phyloP scores from a whole-genome alignment of 257 asterid genomes.

The Coffea canephora region DNA sequence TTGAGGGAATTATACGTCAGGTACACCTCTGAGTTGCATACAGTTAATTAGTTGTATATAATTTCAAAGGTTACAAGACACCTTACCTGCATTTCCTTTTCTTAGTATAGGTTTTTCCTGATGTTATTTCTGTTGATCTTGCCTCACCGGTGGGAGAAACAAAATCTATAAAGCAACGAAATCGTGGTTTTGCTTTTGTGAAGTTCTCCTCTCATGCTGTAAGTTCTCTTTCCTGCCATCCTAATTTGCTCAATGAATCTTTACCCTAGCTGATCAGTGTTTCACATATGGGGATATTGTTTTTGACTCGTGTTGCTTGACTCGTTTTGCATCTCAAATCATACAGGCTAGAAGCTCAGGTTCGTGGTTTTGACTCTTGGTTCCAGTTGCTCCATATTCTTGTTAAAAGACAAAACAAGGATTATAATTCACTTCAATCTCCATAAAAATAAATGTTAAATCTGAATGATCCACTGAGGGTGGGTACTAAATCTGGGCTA shows the following conservation, averaged over 20 bases:
- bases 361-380: constrained; percentile 83
- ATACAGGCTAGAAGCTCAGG: constrained; percentile 87
- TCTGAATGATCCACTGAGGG: background rate
- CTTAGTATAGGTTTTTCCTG: constrained; percentile 65
- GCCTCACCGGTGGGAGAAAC: constrained; percentile 41
- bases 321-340: constrained; percentile 59
- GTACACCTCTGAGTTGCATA: constrained; percentile 33
- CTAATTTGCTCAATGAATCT: constrained; percentile 15
- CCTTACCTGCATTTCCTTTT: background rate
- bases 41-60: constrained; percentile 3
- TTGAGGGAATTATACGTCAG: constrained; percentile 68
- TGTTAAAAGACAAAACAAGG: constrained; percentile 15
- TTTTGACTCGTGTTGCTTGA: constrained; percentile 34
- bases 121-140: constrained; percentile 71
- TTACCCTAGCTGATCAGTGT: constrained; percentile 3
- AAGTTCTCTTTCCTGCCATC: constrained; percentile 34
- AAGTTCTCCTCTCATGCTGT: constrained; percentile 84
- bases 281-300: constrained; percentile 25
- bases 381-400: constrained; percentile 55
- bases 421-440: constrained; percentile 1
- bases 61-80: background rate
- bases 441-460: background rate
- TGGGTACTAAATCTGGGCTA: constrained; percentile 10
- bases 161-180: constrained; percentile 54
- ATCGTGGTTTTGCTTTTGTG: constrained; percentile 93